phyloP scores from a whole-genome alignment of 805 yeast genomes.

The Saccharomycopsis schoenii region DNA sequence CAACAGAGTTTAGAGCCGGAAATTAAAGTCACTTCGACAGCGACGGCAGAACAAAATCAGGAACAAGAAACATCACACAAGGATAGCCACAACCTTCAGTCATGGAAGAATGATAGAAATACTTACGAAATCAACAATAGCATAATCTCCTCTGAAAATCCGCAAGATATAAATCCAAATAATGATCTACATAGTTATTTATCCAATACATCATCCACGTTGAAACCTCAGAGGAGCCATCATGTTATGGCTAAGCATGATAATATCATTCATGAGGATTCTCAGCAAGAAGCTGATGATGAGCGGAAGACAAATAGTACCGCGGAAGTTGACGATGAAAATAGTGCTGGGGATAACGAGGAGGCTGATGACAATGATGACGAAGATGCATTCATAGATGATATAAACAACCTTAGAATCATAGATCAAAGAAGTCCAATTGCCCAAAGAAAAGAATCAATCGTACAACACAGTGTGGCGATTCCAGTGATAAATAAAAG shows the following conservation, averaged over 20 bases:
- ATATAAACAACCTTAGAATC: background rate
- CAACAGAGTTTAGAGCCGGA: background rate
- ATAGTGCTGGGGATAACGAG: background rate
- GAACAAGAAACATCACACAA: background rate
- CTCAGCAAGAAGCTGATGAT: background rate
- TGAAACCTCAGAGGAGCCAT: background rate
- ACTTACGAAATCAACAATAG: background rate
- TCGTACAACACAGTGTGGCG: background rate
- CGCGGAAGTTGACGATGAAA: slow-evolving; percentile 1
- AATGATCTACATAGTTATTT: background rate
- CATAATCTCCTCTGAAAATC: background rate
- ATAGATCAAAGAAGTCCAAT: background rate
- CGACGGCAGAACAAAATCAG: background rate
- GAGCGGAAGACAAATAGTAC: background rate
- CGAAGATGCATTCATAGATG: background rate
- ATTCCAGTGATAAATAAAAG: background rate
- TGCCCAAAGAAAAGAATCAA: background rate
- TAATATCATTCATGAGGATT: background rate
- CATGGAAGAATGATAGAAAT: background rate
- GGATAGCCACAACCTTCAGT: background rate
- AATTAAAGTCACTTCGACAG: background rate
- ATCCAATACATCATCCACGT: background rate
- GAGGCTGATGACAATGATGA: slow-evolving; percentile 2
- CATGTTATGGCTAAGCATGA: background rate
- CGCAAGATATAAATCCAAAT: background rate